Evolutionary conservation across 192 early-diverging fungal species (phyloP).

Genomic region (Helicostylum pulchrum): DNA sequence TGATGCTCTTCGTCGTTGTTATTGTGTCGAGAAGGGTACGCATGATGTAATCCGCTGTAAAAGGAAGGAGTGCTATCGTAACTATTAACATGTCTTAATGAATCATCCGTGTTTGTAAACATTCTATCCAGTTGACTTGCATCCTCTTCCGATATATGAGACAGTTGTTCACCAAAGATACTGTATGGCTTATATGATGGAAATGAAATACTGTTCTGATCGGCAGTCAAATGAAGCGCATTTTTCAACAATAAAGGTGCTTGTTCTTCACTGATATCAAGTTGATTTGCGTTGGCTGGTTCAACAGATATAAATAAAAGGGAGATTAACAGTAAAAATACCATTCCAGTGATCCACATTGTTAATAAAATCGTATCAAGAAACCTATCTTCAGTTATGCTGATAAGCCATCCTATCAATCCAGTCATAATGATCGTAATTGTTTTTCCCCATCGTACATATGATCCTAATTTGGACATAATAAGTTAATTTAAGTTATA

Average conservation of each 20-base stretch:
- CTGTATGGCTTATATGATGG: slow-evolving; percentile 28
- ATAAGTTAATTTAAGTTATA: not conserved
- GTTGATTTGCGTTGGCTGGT: slow-evolving; percentile 6
- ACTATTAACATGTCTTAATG: slow-evolving; percentile 3
- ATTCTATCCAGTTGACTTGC: slow-evolving; percentile 22
- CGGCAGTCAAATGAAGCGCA: slow-evolving; percentile 8
- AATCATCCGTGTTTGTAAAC: slow-evolving; percentile 3
- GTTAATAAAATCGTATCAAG: not conserved
- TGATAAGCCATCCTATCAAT: slow-evolving; percentile 12
- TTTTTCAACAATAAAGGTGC: slow-evolving; percentile 22
- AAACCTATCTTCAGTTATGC: not conserved
- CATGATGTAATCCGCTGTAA: not conserved
- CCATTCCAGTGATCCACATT: slow-evolving; percentile 1
- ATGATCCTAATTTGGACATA: slow-evolving; percentile 3
- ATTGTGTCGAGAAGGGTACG: not conserved
- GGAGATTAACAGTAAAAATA: slow-evolving; percentile 1
- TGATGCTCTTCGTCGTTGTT: not conserved
- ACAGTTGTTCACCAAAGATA: slow-evolving; percentile 28
- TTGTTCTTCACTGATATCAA: slow-evolving; percentile 13
- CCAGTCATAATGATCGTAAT: not conserved
- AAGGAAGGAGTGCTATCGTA: slow-evolving; percentile 9
- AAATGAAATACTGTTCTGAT: not conserved
- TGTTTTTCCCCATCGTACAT: slow-evolving; percentile 2
- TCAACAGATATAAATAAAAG: not conserved
- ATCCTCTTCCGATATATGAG: slow-evolving; percentile 31